These are phyloP conservation scores for Hortaea werneckii DNA, from an alignment of 2,329 filamentous ascomycete genomes.

Conservation along the genomic window DNA sequence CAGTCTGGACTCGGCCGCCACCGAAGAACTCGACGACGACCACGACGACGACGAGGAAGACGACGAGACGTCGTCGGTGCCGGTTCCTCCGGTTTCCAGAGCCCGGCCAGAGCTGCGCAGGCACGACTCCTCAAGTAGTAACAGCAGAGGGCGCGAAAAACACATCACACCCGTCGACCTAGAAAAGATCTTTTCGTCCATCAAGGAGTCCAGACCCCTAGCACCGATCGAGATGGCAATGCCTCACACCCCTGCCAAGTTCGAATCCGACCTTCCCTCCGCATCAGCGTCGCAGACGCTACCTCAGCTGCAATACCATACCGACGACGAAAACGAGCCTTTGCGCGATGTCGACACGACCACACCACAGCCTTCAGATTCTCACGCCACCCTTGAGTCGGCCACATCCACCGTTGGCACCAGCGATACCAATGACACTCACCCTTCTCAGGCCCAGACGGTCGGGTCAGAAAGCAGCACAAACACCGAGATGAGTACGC, in stretches of 20 bases:
- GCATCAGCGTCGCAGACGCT: slow-evolving; percentile 24
- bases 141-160: slow-evolving; percentile 62
- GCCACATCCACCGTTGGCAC: slow-evolving; percentile 47
- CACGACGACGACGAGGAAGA: neutral
- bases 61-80: slow-evolving; percentile 28
- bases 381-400: slow-evolving; percentile 38
- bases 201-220: slow-evolving; percentile 71
- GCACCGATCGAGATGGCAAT: slow-evolving; percentile 40
- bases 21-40: slow-evolving; percentile 23
- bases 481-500: slow-evolving; percentile 49
- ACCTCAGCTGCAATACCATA: slow-evolving; percentile 16
- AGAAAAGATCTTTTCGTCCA: slow-evolving; percentile 87
- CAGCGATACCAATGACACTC: slow-evolving; percentile 32
- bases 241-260: slow-evolving; percentile 4
- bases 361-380: slow-evolving; percentile 5
- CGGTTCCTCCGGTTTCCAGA: slow-evolving; percentile 34
- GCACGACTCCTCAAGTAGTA: slow-evolving; percentile 57
- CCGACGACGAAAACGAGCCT: slow-evolving; percentile 10
- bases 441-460: slow-evolving; percentile 27
- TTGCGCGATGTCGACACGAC: too few relatives aligned
- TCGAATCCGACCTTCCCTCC: slow-evolving; percentile 9
- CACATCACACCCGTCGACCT: slow-evolving; percentile 89
- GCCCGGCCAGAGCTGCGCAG: slow-evolving; percentile 57
- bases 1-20: slow-evolving; percentile 35
- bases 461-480: slow-evolving; percentile 51